These are phyloP conservation scores for Neofusicoccum ribis DNA, from an alignment of 2,329 filamentous ascomycete species.

Conservation along the genomic window DNA sequence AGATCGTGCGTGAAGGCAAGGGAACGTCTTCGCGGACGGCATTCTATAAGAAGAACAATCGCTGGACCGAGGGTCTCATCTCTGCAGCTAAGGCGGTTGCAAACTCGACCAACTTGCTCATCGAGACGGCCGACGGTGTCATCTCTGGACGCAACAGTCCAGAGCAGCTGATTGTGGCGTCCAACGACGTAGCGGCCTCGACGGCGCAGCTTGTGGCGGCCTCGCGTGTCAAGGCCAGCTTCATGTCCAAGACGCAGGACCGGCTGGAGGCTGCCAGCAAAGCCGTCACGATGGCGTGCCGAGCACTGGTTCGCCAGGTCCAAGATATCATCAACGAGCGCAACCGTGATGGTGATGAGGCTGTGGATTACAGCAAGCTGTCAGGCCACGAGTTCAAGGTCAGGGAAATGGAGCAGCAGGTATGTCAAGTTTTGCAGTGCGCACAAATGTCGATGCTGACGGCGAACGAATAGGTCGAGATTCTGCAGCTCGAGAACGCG, in stretches of 20 bases:
- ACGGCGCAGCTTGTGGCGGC: slow-evolving; percentile 96
- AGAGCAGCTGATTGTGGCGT: slow-evolving; percentile 96
- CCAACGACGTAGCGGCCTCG: slow-evolving; percentile 93
- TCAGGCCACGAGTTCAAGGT: slow-evolving; percentile 98
- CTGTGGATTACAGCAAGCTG: slow-evolving; percentile 83
- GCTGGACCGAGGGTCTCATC: slow-evolving; percentile 97
- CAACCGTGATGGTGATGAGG: slow-evolving; percentile 73
- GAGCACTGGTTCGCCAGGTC: slow-evolving; percentile 85
- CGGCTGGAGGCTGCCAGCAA: slow-evolving; percentile 87
- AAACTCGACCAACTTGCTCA: slow-evolving; percentile 88
- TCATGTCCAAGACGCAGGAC: slow-evolving; percentile 98
- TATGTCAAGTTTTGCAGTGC: slow-evolving; percentile 49
- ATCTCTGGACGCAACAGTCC: slow-evolving; percentile 88
- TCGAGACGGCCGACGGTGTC: slow-evolving; percentile 96
- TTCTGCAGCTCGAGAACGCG: slow-evolving; percentile 88
- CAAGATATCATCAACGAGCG: slow-evolving; percentile 91
- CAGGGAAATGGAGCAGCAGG: slow-evolving; percentile 98
- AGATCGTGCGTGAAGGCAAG: slow-evolving; percentile 91
- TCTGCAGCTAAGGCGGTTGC: slow-evolving; percentile 97
- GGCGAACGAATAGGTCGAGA: slow-evolving; percentile 71
- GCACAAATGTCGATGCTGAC: background rate
- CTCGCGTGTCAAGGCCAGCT: slow-evolving; percentile 92
- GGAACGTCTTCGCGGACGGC: slow-evolving; percentile 85
- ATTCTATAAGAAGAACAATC: slow-evolving; percentile 99
- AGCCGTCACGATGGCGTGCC: slow-evolving; percentile 86